These are phyloP conservation scores for Asparagopsis taxiformis DNA, from an alignment of 31 red algal genomes.

Conservation along the genomic window DNA sequence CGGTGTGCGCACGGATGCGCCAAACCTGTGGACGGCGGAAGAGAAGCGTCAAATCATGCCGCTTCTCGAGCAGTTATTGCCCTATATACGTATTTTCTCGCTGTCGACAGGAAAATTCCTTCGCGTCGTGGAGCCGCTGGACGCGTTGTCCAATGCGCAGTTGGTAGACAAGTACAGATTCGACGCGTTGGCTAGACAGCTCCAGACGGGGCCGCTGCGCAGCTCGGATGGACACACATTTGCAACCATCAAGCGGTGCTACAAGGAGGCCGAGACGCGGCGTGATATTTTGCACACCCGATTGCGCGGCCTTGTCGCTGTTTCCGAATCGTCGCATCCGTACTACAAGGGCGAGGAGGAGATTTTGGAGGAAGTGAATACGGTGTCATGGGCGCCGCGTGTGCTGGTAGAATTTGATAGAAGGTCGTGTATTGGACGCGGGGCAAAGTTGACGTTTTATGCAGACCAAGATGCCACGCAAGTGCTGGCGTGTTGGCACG, in stretches of 20 bases:
- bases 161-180: slow-evolving; percentile 34
- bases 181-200: slow-evolving; percentile 26
- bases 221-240: not conserved
- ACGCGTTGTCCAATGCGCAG: slow-evolving; percentile 4
- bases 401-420: slow-evolving; percentile 47
- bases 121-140: slow-evolving; percentile 24
- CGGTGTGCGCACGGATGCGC: not conserved
- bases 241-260: not conserved
- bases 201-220: not conserved
- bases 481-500: slow-evolving; percentile 30
- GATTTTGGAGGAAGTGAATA: slow-evolving; percentile 18
- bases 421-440: slow-evolving; percentile 27
- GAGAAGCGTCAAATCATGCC: not conserved
- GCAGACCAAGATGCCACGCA: slow-evolving; percentile 28
- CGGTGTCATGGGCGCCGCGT: slow-evolving; percentile 2
- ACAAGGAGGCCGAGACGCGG: not conserved
- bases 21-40: not conserved
- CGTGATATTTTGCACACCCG: not conserved
- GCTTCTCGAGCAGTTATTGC: slow-evolving; percentile 14
- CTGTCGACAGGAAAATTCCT: slow-evolving; percentile 30
- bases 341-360: slow-evolving; percentile 37
- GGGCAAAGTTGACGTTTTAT: slow-evolving; percentile 36
- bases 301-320: slow-evolving; percentile 10
- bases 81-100: slow-evolving; percentile 30
- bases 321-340: slow-evolving; percentile 47